Evolutionary conservation across 306 rosid species (phyloP).

Genomic region (Pyrus communis): DNA sequence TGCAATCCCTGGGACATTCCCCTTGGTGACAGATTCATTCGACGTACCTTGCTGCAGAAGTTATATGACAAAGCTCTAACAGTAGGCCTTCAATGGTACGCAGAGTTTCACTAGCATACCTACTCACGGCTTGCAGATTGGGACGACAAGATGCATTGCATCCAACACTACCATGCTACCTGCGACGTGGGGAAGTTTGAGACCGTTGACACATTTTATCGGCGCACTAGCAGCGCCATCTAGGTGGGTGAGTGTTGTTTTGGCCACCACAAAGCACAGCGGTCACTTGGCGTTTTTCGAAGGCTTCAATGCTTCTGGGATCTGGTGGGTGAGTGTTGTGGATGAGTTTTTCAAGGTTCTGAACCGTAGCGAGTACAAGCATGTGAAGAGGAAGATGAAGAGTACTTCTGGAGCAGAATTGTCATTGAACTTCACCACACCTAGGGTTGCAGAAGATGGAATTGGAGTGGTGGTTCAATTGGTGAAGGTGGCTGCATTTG

Average conservation of each 20-base stretch:
- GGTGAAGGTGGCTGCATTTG: neutral
- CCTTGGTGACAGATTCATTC: conserved; percentile 80
- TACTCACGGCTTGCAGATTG: conserved; percentile 77
- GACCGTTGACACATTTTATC: conserved; percentile 84
- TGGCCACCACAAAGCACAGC: conserved; percentile 64
- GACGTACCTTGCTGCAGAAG: conserved; percentile 60
- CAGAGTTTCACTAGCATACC: conserved; percentile 63
- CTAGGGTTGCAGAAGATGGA: neutral
- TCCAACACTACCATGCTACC: conserved; percentile 80
- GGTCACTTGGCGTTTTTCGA: conserved; percentile 76
- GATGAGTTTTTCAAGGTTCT: conserved; percentile 59
- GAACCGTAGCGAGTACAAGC: conserved; percentile 48
- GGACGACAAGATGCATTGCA: conserved; percentile 77
- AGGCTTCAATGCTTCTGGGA: conserved; percentile 59
- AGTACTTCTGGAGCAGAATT: neutral
- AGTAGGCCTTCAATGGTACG: conserved; percentile 69
- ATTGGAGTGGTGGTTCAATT: neutral
- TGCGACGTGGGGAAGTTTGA: conserved; percentile 67
- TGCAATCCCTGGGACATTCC: conserved; percentile 83
- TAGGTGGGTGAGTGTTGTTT: conserved; percentile 48
- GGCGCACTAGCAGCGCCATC: conserved; percentile 60
- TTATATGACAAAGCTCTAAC: conserved; percentile 75
- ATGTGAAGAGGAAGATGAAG: conserved; percentile 34
- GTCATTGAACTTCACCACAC: neutral
- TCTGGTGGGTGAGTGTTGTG: conserved; percentile 81